A percentile compares a stretch with the other conserved stretches of the same genome.
Evolutionary conservation across 495 filamentous ascomycete species (phyloP).

Genomic region (Pseudevernia furfuracea): DNA sequence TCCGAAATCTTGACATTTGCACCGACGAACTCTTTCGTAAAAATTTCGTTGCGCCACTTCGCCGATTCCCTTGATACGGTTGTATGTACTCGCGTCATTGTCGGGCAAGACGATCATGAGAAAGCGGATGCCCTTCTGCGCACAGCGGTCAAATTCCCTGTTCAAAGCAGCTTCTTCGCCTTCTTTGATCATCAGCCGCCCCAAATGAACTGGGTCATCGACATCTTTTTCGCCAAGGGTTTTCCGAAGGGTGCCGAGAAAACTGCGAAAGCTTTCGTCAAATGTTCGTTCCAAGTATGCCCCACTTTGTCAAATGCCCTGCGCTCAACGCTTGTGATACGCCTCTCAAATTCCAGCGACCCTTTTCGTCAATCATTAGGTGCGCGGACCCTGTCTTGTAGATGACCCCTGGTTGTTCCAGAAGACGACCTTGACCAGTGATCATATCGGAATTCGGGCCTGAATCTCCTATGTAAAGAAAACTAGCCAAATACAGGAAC

Average conservation of each 20-base stretch:
- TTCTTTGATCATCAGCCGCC: background rate
- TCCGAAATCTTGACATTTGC: background rate
- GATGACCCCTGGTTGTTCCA: background rate
- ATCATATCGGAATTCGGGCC: background rate
- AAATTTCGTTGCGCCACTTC: constrained; percentile 60
- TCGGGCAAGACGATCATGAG: background rate
- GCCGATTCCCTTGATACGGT: background rate
- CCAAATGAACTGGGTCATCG: background rate
- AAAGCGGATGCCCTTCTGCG: background rate
- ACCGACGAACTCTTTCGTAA: constrained; percentile 46
- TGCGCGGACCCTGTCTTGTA: background rate
- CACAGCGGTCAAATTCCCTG: background rate
- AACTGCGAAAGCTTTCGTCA: background rate
- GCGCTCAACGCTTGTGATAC: background rate
- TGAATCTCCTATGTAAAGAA: background rate
- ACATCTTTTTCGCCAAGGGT: background rate
- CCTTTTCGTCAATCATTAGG: background rate
- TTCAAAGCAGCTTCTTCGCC: background rate
- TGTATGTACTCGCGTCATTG: background rate
- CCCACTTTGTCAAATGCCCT: background rate
- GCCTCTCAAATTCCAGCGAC: background rate
- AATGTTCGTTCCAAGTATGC: background rate
- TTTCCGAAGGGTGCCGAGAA: background rate
- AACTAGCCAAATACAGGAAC: background rate
- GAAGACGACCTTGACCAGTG: background rate